Conservation (phyloP, 495 filamentous ascomycete genomes). For the Penicillium maclennaniae region DNA sequence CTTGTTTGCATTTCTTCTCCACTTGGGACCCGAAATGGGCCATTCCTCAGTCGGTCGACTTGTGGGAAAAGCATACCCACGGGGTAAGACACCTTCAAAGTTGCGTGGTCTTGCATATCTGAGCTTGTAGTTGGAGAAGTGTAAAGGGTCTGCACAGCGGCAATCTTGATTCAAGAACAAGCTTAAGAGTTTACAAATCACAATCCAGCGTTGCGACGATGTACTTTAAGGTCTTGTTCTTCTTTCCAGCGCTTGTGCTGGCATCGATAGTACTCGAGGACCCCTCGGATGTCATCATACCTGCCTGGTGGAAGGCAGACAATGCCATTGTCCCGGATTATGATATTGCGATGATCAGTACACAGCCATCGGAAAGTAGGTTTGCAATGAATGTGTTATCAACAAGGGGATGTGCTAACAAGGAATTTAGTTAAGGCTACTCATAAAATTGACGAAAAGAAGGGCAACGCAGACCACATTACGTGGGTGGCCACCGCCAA, state of each 20-base stretch:
- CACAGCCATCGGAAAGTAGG: conserved; percentile 10
- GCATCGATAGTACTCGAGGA: conserved; percentile 13
- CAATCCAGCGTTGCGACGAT: background rate
- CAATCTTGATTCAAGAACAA: background rate
- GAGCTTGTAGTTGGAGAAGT: background rate
- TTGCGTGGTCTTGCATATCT: conserved; percentile 4
- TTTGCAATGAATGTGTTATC: background rate
- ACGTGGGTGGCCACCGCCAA: conserved; percentile 16
- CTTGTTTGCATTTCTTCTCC: background rate
- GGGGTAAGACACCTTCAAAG: background rate
- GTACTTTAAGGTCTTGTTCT: conserved; percentile 1
- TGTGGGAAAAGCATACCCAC: background rate
- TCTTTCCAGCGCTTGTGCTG: conserved; percentile 9
- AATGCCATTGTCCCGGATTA: conserved; percentile 16
- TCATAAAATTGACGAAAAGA: conserved; percentile 5
- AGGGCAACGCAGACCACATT: conserved; percentile 6
- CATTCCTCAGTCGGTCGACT: background rate
- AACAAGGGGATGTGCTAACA: background rate
- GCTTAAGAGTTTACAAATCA: no score
- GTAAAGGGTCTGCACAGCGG: background rate
- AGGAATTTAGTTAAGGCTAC: conserved; percentile 6
- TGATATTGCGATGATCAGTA: conserved; percentile 3
- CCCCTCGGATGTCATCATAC: conserved; percentile 14
- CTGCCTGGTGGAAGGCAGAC: conserved; percentile 5
- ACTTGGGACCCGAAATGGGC: background rate